Conservation (phyloP, 768 basidiomycete genomes). For the Hydnomerulius pinastri region DNA sequence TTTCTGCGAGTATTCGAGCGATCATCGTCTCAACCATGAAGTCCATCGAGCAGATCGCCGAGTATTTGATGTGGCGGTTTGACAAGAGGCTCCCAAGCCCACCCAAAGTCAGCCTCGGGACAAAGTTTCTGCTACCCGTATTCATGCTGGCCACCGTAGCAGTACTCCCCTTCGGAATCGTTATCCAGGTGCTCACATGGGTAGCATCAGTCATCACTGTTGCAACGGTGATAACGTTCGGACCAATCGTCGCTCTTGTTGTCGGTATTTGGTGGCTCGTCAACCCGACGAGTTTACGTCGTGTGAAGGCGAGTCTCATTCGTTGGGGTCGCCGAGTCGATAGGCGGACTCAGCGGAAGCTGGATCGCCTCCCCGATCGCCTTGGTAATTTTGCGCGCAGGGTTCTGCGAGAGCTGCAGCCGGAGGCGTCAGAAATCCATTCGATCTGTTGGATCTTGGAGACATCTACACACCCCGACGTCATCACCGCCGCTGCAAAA, state of each 20-base stretch:
- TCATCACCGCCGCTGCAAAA: constrained; percentile 3
- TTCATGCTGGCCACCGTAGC: not conserved
- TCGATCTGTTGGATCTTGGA: constrained; percentile 10
- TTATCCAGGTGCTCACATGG: not conserved
- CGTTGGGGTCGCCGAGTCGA: not conserved
- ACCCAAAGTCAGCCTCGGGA: not conserved
- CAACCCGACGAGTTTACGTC: not conserved
- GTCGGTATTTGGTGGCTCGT: not conserved
- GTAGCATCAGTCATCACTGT: not conserved
- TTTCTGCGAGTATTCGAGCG: not conserved
- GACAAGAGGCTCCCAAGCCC: not conserved
- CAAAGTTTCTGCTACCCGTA: not conserved
- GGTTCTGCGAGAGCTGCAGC: not conserved
- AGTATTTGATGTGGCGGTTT: not conserved
- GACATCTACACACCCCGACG: constrained; percentile 9
- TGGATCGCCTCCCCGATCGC: not conserved
- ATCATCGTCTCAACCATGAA: not conserved
- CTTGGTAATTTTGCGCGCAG: not conserved
- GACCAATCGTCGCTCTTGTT: not conserved
- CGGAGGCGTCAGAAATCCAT: not conserved
- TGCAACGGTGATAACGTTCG: not conserved
- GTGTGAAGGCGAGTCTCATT: not conserved
- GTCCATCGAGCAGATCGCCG: not conserved
- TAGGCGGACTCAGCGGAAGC: not conserved
- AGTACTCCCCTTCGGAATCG: not conserved